Conservation (phyloP, 1,284 basidiomycete species). For the Athelia sp. region DNA sequence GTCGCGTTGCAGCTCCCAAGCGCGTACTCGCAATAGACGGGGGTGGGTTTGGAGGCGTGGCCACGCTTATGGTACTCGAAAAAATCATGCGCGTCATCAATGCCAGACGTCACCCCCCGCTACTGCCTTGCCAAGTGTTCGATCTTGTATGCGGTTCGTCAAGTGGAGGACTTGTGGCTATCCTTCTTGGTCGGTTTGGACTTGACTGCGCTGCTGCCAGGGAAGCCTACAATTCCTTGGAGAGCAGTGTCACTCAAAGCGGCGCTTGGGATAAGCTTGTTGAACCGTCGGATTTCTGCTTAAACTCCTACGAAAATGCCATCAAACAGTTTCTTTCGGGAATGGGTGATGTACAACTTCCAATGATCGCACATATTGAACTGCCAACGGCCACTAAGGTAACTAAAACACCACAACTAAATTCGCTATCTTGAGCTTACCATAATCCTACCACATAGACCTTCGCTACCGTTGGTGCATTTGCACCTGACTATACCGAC, state of each 20-base stretch:
- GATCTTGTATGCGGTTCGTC: conserved; percentile 9
- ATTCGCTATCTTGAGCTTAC: neutral
- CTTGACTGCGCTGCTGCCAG: conserved; percentile 9
- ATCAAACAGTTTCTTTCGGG: neutral
- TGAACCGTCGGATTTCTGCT: neutral
- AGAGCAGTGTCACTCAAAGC: neutral
- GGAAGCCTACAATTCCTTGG: conserved; percentile 1
- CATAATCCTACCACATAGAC: neutral
- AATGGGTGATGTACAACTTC: neutral
- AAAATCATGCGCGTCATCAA: neutral
- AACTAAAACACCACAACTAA: neutral
- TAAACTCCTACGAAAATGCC: neutral
- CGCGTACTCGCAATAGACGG: neutral
- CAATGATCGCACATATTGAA: neutral
- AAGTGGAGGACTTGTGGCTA: conserved; percentile 11
- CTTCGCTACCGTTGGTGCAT: neutral
- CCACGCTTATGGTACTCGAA: neutral
- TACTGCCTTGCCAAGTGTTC: conserved; percentile 4
- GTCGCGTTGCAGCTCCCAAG: too few relatives aligned
- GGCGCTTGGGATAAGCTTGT: neutral
- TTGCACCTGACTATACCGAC: neutral
- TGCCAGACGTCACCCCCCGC: neutral
- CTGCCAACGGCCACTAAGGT: neutral
- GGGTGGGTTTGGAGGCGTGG: neutral
- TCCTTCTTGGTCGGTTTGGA: conserved; percentile 13